Evolutionary conservation across 2,329 filamentous ascomycete genomes (phyloP).

Genomic region (Colletotrichum sp.): DNA sequence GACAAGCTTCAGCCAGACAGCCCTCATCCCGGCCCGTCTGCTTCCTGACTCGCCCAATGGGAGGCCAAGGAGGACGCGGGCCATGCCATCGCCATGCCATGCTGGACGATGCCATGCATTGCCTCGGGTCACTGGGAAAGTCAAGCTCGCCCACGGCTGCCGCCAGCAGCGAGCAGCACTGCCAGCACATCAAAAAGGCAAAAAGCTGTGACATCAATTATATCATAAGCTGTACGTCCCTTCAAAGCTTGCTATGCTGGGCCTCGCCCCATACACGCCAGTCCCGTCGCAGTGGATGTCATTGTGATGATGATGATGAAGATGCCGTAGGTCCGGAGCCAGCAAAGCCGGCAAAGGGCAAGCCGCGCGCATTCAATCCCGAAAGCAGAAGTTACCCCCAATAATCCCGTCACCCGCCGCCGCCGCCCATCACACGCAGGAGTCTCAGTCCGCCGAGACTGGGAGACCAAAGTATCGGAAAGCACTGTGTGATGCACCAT

Average conservation of each 20-base stretch:
- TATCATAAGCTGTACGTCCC: neutral
- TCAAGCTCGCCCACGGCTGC: neutral
- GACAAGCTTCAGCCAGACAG: slow-evolving; percentile 17
- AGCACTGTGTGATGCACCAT: neutral
- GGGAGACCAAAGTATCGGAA: neutral
- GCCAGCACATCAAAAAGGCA: neutral
- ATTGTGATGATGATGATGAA: neutral
- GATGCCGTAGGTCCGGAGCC: neutral
- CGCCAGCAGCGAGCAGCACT: neutral
- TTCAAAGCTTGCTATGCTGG: neutral
- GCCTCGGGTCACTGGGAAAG: slow-evolving; percentile 7
- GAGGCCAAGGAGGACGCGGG: neutral
- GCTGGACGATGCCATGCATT: neutral
- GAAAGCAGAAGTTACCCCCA: neutral
- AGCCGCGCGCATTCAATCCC: neutral
- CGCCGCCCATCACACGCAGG: neutral
- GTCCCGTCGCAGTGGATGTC: neutral
- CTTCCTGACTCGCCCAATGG: slow-evolving; percentile 4
- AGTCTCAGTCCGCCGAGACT: neutral
- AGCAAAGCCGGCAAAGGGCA: neutral
- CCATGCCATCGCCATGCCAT: neutral
- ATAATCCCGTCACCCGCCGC: neutral
- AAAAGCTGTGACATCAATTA: neutral
- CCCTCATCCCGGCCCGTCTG: slow-evolving; percentile 4
- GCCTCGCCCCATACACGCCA: neutral